These are phyloP conservation scores for Gilbertella persicaria DNA, from an alignment of 371 early-diverging fungal species.

Conservation along the genomic window DNA sequence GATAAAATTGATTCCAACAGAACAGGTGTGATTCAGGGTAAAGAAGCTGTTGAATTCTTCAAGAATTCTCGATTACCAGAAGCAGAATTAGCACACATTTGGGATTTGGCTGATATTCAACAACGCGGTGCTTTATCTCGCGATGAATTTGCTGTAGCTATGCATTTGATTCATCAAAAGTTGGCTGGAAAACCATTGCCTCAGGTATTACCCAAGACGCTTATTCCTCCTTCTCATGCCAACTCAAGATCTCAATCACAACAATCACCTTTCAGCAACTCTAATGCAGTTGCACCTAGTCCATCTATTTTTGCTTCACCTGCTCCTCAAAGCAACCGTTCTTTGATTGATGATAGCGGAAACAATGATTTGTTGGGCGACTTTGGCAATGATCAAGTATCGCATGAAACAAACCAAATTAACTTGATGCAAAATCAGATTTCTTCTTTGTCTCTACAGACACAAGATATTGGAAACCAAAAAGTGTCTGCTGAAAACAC, in stretches of 20 bases:
- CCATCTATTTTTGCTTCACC: slow-evolving; percentile 13
- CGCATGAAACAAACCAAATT: slow-evolving; percentile 44
- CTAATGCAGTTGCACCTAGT: slow-evolving; percentile 2
- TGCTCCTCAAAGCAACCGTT: slow-evolving; percentile 1
- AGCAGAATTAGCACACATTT: slow-evolving; percentile 75
- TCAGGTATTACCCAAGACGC: slow-evolving; percentile 51
- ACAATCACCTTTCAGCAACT: slow-evolving; percentile 11
- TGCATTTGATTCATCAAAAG: slow-evolving; percentile 86
- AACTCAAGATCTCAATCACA: slow-evolving; percentile 7
- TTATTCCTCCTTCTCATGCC: slow-evolving; percentile 22
- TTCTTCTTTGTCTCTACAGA: slow-evolving; percentile 21
- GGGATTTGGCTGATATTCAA: slow-evolving; percentile 79
- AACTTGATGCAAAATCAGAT: slow-evolving; percentile 48
- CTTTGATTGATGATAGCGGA: slow-evolving; percentile 5
- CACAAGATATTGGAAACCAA: slow-evolving; percentile 21
- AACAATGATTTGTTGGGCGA: slow-evolving; percentile 43
- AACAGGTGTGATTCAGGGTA: slow-evolving; percentile 36
- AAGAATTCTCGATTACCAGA: slow-evolving; percentile 74
- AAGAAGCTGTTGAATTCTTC: slow-evolving; percentile 79
- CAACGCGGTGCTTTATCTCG: slow-evolving; percentile 78
- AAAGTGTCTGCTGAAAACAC: slow-evolving; percentile 28
- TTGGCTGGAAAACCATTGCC: slow-evolving; percentile 82
- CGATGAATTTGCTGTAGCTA: slow-evolving; percentile 92
- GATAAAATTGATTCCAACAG: slow-evolving; percentile 61
- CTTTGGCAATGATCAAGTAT: slow-evolving; percentile 43